phyloP scores from a whole-genome alignment of 2,329 filamentous ascomycete genomes.

The Apiospora saccharicola region DNA sequence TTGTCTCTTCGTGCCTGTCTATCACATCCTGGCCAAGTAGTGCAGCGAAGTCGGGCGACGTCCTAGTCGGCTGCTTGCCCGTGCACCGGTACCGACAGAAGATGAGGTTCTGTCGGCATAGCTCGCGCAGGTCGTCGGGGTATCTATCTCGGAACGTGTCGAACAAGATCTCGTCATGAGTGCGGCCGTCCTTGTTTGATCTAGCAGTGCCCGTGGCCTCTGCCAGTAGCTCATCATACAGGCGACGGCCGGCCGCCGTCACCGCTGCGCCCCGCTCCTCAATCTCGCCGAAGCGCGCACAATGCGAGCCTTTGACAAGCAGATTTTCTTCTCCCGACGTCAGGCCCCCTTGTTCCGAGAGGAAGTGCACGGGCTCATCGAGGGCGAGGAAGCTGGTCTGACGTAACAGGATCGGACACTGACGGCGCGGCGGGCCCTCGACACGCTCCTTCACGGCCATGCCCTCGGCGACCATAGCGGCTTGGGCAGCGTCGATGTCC shows the following conservation, averaged over 20 bases:
- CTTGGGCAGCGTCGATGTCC: constrained; percentile 55
- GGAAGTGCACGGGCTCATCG: constrained; percentile 55
- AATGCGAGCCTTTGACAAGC: constrained; percentile 49
- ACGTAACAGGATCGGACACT: constrained; percentile 55
- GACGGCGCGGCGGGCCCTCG: constrained; percentile 56
- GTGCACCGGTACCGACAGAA: constrained; percentile 48
- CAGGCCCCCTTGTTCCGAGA: neutral
- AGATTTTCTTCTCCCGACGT: neutral
- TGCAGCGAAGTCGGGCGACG: neutral
- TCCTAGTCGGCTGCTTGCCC: constrained; percentile 23
- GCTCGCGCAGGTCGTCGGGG: constrained; percentile 50
- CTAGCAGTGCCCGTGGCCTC: constrained; percentile 38
- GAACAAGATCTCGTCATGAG: constrained; percentile 42
- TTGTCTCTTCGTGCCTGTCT: neutral
- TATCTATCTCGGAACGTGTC: constrained; percentile 35
- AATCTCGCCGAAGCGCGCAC: constrained; percentile 60
- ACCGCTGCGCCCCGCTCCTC: constrained; percentile 60
- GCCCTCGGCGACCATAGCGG: constrained; percentile 48
- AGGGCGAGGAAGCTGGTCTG: constrained; percentile 63
- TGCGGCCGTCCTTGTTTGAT: neutral
- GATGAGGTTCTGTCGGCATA: constrained; percentile 46
- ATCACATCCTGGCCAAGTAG: neutral
- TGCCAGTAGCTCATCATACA: constrained; percentile 55
- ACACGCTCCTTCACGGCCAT: constrained; percentile 57
- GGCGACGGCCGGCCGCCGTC: constrained; percentile 50